Percentiles rank a stretch among this genome's conserved stretches.
Evolutionary conservation across 164 flowering plant species (phyloP).

Genomic region (Liquidambar formosana): DNA sequence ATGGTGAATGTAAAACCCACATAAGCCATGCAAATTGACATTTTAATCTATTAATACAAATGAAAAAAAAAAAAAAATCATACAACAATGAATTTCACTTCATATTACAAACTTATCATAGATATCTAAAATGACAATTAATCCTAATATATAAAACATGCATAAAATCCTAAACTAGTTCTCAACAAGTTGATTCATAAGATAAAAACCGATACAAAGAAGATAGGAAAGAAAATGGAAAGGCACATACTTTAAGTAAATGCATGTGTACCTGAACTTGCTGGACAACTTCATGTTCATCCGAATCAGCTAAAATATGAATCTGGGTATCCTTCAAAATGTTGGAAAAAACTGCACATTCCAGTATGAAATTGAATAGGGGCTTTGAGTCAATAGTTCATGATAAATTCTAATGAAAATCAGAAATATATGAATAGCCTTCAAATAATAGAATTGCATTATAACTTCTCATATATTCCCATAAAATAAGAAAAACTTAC

Average conservation of each 20-base stretch:
- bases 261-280: conserved; percentile 81
- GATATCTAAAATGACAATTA: not conserved
- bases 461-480: not conserved
- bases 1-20: too few relatives aligned
- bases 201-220: too few relatives aligned
- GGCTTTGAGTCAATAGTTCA: not conserved
- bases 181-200: too few relatives aligned
- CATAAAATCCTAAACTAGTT: not conserved
- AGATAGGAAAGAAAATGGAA: too few relatives aligned
- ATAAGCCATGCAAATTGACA: too few relatives aligned
- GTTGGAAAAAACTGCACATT: conserved; percentile 83
- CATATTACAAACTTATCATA: not conserved
- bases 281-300: conserved; percentile 91
- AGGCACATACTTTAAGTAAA: not conserved
- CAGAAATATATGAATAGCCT: not conserved
- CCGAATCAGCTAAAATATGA: conserved; percentile 91
- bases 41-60: too few relatives aligned
- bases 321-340: conserved; percentile 81
- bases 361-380: not conserved
- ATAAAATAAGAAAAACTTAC: conserved; percentile 45
- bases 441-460: not conserved
- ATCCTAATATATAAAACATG: not conserved
- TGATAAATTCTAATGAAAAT: not conserved
- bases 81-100: too few relatives aligned
- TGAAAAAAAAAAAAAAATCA: too few relatives aligned